A percentile compares a stretch with the other conserved stretches of the same genome.
phyloP scores from a whole-genome alignment of 441 rosid genomes.

The Aquilaria agallochum region DNA sequence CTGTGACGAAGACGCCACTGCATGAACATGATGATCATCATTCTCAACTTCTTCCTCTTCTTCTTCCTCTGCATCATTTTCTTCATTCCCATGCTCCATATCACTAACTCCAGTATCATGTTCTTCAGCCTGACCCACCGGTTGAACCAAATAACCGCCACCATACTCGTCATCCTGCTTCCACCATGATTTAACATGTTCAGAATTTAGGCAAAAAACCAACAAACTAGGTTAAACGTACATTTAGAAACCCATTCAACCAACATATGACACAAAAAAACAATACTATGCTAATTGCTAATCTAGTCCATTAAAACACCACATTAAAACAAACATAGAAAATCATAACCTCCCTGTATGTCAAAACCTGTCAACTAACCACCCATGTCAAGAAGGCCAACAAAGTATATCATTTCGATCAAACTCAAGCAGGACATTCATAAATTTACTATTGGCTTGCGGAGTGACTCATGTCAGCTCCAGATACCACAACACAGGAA shows the following conservation, averaged over 20 bases:
- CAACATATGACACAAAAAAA: slow-evolving; percentile 5
- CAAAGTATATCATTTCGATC: no score
- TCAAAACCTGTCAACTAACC: no score
- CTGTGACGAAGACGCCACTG: slow-evolving; percentile 35
- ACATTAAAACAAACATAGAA: no score
- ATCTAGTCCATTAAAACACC: no score
- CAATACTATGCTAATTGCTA: background rate
- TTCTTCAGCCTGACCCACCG: slow-evolving; percentile 44
- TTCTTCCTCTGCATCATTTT: slow-evolving; percentile 39
- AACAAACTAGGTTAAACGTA: background rate
- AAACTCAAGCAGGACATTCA: background rate
- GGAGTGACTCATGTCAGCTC: no score
- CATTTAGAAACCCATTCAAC: background rate
- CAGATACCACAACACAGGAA: no score
- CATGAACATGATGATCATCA: slow-evolving; percentile 22
- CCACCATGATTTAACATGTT: background rate
- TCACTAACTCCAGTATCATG: slow-evolving; percentile 42
- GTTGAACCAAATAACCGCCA: slow-evolving; percentile 60
- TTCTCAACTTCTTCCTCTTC: slow-evolving; percentile 56
- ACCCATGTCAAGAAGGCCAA: no score
- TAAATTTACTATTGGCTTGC: no score
- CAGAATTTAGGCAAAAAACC: background rate
- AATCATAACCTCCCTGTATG: no score
- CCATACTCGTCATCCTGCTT: slow-evolving; percentile 58
- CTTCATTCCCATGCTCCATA: slow-evolving; percentile 41